phyloP scores from a whole-genome alignment of 192 early-diverging fungal species.

The Podila clonocystis region DNA sequence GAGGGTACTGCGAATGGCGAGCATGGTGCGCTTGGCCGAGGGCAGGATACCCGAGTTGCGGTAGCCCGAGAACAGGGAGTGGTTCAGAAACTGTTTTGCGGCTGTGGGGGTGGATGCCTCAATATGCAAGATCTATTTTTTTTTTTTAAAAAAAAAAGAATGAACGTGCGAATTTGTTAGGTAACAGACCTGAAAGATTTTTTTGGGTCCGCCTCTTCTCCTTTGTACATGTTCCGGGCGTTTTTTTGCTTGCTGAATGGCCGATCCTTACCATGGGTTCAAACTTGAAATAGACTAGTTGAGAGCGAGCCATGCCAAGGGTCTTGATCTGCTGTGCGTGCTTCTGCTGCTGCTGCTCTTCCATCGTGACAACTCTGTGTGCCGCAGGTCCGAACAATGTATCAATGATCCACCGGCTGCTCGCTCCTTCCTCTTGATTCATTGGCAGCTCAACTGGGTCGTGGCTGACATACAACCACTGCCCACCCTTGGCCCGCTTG shows the following conservation, averaged over 20 bases:
- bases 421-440: slow-evolving; percentile 8
- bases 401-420: slow-evolving; percentile 34
- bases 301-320: slow-evolving; percentile 21
- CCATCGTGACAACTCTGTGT: slow-evolving; percentile 35
- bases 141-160: background rate
- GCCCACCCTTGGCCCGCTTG: slow-evolving; percentile 54
- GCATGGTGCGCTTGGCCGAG: slow-evolving; percentile 60
- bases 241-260: background rate
- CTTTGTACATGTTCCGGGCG: background rate
- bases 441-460: slow-evolving; percentile 48
- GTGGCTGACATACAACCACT: slow-evolving; percentile 63
- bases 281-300: slow-evolving; percentile 62
- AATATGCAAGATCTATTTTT: slow-evolving; percentile 59
- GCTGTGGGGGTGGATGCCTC: slow-evolving; percentile 58
- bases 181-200: background rate
- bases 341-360: slow-evolving; percentile 10
- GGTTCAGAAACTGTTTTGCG: slow-evolving; percentile 56
- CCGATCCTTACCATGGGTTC: slow-evolving; percentile 57
- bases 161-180: background rate
- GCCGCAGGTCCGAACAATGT: slow-evolving; percentile 47
- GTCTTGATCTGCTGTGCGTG: background rate
- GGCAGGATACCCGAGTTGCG: slow-evolving; percentile 62
- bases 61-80: slow-evolving; percentile 58
- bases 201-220: background rate
- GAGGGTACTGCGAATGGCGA: slow-evolving; percentile 60